Evolutionary conservation across 257 asterid species (phyloP).

Genomic region (Petunia secreta): DNA sequence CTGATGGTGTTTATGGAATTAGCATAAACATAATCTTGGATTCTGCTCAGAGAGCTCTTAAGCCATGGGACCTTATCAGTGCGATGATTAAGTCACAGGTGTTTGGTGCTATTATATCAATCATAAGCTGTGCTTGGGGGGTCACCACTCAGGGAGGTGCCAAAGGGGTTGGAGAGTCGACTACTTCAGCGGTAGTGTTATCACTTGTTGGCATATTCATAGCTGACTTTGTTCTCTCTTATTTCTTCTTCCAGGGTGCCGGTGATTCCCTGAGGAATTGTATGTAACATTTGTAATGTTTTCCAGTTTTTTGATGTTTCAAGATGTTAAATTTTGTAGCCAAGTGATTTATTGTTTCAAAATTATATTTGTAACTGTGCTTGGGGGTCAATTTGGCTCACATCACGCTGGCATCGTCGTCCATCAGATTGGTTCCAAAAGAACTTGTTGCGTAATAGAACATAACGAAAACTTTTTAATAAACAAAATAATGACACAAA

Average conservation of each 20-base stretch:
- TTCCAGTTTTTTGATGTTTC: slow-evolving; percentile 15
- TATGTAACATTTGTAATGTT: slow-evolving; percentile 43
- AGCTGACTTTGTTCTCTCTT: slow-evolving; percentile 92
- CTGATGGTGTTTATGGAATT: slow-evolving; percentile 82
- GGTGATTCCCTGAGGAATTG: slow-evolving; percentile 82
- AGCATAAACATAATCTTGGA: slow-evolving; percentile 87
- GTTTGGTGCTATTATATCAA: slow-evolving; percentile 84
- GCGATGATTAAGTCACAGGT: slow-evolving; percentile 88
- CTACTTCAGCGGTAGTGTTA: slow-evolving; percentile 91
- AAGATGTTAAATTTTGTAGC: neutral
- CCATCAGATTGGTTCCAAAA: neutral
- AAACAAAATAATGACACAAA: neutral
- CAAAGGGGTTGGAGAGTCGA: slow-evolving; percentile 96
- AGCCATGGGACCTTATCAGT: slow-evolving; percentile 84
- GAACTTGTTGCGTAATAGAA: neutral
- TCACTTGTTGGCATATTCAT: slow-evolving; percentile 89
- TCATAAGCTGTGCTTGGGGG: slow-evolving; percentile 98
- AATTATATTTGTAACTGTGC: too few relatives aligned
- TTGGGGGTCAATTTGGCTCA: neutral
- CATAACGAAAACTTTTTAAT: neutral
- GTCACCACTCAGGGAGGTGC: slow-evolving; percentile 95
- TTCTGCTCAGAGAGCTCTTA: slow-evolving; percentile 85
- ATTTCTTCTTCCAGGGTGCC: slow-evolving; percentile 89
- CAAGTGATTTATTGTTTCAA: neutral
- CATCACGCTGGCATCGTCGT: neutral